Conservation (phyloP, 257 asterid genomes). For the Nicotiana tabacum region DNA sequence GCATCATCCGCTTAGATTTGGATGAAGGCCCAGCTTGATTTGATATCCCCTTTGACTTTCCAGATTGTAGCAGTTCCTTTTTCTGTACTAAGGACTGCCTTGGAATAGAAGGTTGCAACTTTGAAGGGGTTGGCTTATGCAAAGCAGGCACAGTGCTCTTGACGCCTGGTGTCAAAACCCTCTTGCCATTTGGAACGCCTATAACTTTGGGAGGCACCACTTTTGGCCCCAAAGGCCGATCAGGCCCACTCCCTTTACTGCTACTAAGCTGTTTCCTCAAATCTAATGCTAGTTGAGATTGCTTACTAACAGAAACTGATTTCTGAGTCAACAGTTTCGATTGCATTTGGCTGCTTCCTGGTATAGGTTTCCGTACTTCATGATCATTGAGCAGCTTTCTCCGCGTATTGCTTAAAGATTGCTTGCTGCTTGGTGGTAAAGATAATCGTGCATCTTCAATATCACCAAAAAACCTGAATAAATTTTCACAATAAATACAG, state of each 20-base stretch:
- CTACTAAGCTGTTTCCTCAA: slow-evolving; percentile 41
- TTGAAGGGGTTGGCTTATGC: slow-evolving; percentile 32
- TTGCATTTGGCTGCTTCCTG: slow-evolving; percentile 27
- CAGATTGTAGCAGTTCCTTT: slow-evolving; percentile 33
- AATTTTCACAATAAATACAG: slow-evolving; percentile 42
- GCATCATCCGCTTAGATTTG: neutral
- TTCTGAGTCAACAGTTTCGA: slow-evolving; percentile 36
- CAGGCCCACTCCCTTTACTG: slow-evolving; percentile 63
- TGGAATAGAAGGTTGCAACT: slow-evolving; percentile 32
- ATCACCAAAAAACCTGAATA: slow-evolving; percentile 57
- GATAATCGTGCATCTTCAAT: slow-evolving; percentile 56
- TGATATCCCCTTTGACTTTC: slow-evolving; percentile 35
- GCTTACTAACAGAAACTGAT: slow-evolving; percentile 25
- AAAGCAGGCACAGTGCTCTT: slow-evolving; percentile 26
- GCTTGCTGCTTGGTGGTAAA: slow-evolving; percentile 34
- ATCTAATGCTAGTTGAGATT: slow-evolving; percentile 21
- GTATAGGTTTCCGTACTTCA: slow-evolving; percentile 29
- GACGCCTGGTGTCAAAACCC: slow-evolving; percentile 26
- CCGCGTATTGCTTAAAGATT: slow-evolving; percentile 22
- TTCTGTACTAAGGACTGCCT: slow-evolving; percentile 37
- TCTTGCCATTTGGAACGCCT: slow-evolving; percentile 33
- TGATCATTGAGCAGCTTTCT: slow-evolving; percentile 36
- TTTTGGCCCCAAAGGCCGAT: slow-evolving; percentile 57
- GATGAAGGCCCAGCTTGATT: slow-evolving; percentile 3
- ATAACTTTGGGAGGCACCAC: slow-evolving; percentile 37